Evolutionary conservation across 768 basidiomycete genomes (phyloP).

Genomic region (Tylopilus plumbeoviolaceoides): DNA sequence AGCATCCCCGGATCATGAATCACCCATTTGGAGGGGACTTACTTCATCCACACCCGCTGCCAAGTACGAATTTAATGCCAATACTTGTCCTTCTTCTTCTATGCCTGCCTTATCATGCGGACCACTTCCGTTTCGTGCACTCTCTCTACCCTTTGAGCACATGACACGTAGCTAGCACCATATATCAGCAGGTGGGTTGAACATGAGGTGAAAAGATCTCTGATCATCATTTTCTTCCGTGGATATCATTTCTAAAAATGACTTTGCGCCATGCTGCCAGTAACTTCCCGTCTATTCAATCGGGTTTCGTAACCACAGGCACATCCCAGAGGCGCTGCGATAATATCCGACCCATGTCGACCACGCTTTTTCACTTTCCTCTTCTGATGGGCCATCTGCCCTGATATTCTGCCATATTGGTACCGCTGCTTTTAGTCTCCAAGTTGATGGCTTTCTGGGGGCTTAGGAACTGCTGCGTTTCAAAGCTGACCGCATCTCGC

Average conservation of each 20-base stretch:
- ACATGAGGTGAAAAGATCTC: slow-evolving; percentile 31
- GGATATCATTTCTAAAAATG: slow-evolving; percentile 22
- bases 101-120: slow-evolving; percentile 20
- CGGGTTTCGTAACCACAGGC: slow-evolving; percentile 23
- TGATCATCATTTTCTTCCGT: slow-evolving; percentile 24
- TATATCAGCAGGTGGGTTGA: slow-evolving; percentile 29
- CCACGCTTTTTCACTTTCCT: slow-evolving; percentile 19
- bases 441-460: slow-evolving; percentile 14
- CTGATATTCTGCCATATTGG: slow-evolving; percentile 20
- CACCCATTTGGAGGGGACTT: slow-evolving; percentile 7
- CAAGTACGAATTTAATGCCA: slow-evolving; percentile 9
- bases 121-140: slow-evolving; percentile 24
- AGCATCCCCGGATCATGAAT: slow-evolving; percentile 29
- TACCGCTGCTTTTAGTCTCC: slow-evolving; percentile 20
- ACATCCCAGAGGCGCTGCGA: slow-evolving; percentile 22
- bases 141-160: slow-evolving; percentile 20
- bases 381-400: slow-evolving; percentile 16
- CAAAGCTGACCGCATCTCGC: slow-evolving; percentile 6
- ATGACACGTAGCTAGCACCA: slow-evolving; percentile 25
- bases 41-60: slow-evolving; percentile 4
- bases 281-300: slow-evolving; percentile 28
- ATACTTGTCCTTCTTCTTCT: slow-evolving; percentile 23
- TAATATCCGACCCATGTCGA: slow-evolving; percentile 30
- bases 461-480: slow-evolving; percentile 8
- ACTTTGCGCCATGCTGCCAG: slow-evolving; percentile 18